Evolutionary conservation across 768 basidiomycete genomes (phyloP).

Genomic region (Mycena filopes): DNA sequence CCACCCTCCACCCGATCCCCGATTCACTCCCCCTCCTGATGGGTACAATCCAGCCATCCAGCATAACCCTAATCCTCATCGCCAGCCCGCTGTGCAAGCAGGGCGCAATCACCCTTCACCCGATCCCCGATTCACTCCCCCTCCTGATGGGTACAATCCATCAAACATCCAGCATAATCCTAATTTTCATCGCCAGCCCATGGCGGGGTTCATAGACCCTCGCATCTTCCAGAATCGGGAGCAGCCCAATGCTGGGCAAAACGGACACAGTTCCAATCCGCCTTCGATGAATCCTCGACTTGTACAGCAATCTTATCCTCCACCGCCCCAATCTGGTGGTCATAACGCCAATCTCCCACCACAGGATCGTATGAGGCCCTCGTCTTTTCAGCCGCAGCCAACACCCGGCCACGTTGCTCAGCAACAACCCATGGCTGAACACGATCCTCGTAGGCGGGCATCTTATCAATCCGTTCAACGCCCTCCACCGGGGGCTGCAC

Average conservation of each 20-base stretch:
- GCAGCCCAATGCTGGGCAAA: constrained; percentile 9
- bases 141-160: constrained; percentile 3
- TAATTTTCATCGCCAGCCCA: constrained; percentile 1
- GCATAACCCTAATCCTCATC: constrained; percentile 8
- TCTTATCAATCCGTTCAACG: constrained; percentile 9
- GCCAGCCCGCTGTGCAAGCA: too few species aligned
- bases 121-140: constrained; percentile 6
- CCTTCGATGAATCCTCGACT: constrained; percentile 7
- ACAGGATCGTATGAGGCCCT: constrained; percentile 10
- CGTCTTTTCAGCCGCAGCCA: constrained; percentile 19
- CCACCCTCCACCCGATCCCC: constrained; percentile 9
- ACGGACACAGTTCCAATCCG: constrained; percentile 3
- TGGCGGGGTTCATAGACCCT: constrained; percentile 13
- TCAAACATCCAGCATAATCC: constrained; percentile 12
- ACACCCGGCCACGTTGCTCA: background rate
- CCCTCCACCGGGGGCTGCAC: constrained; percentile 12
- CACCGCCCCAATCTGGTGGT: background rate
- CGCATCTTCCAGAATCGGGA: constrained; percentile 9
- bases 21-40: background rate
- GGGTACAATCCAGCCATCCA: constrained; percentile 8
- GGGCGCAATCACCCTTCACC: constrained; percentile 1
- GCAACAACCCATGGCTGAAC: constrained; percentile 11
- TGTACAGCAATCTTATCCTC: constrained; percentile 4
- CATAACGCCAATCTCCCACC: background rate
- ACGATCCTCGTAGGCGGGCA: constrained; percentile 15